phyloP scores from a whole-genome alignment of 2,329 filamentous ascomycete genomes.

The Colletotrichum lini region DNA sequence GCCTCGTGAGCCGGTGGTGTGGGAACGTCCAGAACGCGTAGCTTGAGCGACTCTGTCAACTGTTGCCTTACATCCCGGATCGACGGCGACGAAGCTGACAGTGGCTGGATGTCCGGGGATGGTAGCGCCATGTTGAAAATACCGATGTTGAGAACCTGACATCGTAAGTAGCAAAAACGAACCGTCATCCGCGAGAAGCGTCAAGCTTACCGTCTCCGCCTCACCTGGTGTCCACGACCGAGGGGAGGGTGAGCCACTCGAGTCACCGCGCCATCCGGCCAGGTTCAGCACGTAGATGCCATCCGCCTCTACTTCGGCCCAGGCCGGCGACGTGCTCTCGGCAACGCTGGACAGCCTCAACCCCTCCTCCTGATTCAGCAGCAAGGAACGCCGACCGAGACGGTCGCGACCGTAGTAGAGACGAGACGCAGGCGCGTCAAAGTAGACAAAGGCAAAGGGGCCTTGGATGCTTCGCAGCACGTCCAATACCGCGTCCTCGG shows the following conservation, averaged over 20 bases:
- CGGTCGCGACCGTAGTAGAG: slow-evolving; percentile 91
- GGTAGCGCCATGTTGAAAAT: slow-evolving; percentile 65
- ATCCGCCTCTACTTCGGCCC: slow-evolving; percentile 87
- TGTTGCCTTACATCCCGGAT: slow-evolving; percentile 68
- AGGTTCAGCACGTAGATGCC: slow-evolving; percentile 82
- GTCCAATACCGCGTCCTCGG: slow-evolving; percentile 59
- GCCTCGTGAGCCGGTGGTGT: slow-evolving; percentile 59
- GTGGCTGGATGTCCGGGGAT: slow-evolving; percentile 47
- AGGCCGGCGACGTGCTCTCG: slow-evolving; percentile 66
- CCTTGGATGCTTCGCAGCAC: slow-evolving; percentile 77
- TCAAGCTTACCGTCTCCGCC: slow-evolving; percentile 63
- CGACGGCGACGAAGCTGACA: slow-evolving; percentile 57
- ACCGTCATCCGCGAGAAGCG: slow-evolving; percentile 15
- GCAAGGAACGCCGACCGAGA: slow-evolving; percentile 86
- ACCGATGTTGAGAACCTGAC: slow-evolving; percentile 68
- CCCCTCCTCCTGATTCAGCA: slow-evolving; percentile 66
- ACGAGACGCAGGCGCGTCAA: slow-evolving; percentile 72
- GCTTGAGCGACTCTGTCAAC: slow-evolving; percentile 72
- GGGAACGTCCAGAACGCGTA: slow-evolving; percentile 78
- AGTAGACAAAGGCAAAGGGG: slow-evolving; percentile 91
- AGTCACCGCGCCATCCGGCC: slow-evolving; percentile 34
- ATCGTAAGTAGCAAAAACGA: slow-evolving; percentile 58
- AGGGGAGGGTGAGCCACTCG: background rate
- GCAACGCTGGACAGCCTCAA: slow-evolving; percentile 81
- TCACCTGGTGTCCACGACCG: slow-evolving; percentile 51